phyloP scores from a whole-genome alignment of 441 rosid species.

The Jatropha podagrica region DNA sequence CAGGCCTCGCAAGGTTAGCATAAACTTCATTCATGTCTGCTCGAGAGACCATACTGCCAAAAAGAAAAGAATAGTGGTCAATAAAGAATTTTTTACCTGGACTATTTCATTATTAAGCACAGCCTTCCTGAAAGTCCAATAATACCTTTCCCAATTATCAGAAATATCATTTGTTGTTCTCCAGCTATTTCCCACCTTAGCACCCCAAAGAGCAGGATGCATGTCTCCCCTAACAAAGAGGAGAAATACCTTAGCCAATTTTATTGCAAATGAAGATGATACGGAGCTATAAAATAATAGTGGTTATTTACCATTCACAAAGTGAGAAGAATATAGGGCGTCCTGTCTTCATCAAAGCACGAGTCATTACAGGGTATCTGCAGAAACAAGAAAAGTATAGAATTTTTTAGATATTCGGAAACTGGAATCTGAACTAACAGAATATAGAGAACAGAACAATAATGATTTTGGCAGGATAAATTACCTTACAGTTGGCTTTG shows the following conservation, averaged over 20 bases:
- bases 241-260: not conserved
- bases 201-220: slow-evolving; percentile 71
- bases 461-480: not conserved
- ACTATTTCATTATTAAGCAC: not conserved
- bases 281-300: not conserved
- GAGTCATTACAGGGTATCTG: slow-evolving; percentile 61
- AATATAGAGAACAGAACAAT: not conserved
- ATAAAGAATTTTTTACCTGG: not conserved
- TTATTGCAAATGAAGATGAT: not conserved
- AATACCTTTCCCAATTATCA: slow-evolving; percentile 56
- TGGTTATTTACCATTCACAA: slow-evolving; percentile 55
- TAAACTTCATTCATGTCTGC: slow-evolving; percentile 57
- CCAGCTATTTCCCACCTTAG: slow-evolving; percentile 65
- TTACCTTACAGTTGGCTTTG: slow-evolving; percentile 67
- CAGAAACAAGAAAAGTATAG: slow-evolving; percentile 17
- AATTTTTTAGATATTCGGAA: not conserved
- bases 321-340: slow-evolving; percentile 58
- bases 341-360: slow-evolving; percentile 52
- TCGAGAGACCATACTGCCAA: slow-evolving; percentile 46
- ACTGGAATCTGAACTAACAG: not conserved
- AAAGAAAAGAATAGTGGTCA: not conserved
- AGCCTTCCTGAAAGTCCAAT: not conserved
- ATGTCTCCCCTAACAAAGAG: slow-evolving; percentile 45
- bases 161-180: slow-evolving; percentile 59
- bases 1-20: slow-evolving; percentile 57